Evolutionary conservation across 768 basidiomycete genomes (phyloP).

Genomic region (Lentinula boryana): DNA sequence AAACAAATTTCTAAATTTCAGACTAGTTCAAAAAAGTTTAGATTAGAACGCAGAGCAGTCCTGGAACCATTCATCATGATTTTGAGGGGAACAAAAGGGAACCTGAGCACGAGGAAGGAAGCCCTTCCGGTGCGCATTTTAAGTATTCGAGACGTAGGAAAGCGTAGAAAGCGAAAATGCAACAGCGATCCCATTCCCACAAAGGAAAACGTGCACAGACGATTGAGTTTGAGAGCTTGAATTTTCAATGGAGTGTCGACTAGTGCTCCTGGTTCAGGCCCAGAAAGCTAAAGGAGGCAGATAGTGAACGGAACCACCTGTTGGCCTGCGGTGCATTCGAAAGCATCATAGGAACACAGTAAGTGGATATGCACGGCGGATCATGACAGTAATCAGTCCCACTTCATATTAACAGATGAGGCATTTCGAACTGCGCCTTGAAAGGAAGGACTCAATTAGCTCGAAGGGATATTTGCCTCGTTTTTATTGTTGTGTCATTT

Average conservation of each 20-base stretch:
- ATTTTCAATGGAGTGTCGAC: background rate
- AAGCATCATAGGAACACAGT: background rate
- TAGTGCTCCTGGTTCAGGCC: background rate
- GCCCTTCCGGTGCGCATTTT: too few species aligned
- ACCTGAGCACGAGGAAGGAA: too few species aligned
- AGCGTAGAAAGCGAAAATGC: background rate
- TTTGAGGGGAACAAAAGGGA: too few species aligned
- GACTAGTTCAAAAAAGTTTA: background rate
- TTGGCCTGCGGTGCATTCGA: background rate
- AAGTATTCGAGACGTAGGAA: background rate
- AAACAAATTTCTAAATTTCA: background rate
- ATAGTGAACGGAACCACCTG: too few species aligned
- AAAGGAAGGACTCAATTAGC: background rate
- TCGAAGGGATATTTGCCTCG: background rate
- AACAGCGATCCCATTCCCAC: background rate
- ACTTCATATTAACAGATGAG: background rate
- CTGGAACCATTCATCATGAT: too few species aligned
- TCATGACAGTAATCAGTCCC: background rate
- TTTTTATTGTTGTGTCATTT: background rate
- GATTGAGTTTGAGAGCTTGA: background rate
- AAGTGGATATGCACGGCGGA: background rate
- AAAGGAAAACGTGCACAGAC: background rate
- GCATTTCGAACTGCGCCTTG: background rate
- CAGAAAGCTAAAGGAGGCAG: background rate
- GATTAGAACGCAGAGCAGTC: background rate